Base-by-base conservation (phyloP, 352 stramenopile species). In the Phytophthora vignae region DNA sequence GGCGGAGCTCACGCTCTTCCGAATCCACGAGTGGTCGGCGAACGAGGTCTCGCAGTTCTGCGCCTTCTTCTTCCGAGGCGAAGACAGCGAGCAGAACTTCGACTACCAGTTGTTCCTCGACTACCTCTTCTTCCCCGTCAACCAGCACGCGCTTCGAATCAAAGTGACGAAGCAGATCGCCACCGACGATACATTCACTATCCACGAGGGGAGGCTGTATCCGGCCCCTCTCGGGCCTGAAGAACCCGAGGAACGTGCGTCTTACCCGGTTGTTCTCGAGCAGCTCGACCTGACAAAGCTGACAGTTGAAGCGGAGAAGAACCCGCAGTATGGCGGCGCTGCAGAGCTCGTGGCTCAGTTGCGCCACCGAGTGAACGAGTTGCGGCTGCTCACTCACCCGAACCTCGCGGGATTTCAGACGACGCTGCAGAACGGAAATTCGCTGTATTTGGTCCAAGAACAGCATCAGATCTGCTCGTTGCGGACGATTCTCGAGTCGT, bases 401-500 rank as follows among this genome's bases (percentile, higher is more conserved):
- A 90, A 92, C 38, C 64, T 90, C 19, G 63, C 77, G 4, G 52
- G 50, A 2, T 92, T 80, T 55, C 48, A 73, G 11, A 69, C 77
- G 2, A 83, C 82, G 5, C n/a, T 88, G 2, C 69, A 84, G 40
- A 60, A 61, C 21, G 55, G 73, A 19, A 59, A 42, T 14, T 77
- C 77, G 10, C 52, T 90, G 12, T 84, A 74, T 40, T 29, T 92
- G 17, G 59, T 90, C 0, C 62, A 89, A 42, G 64, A 78, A 4
- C 42, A 64, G 1, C 65, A 76, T 19, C 74, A 85, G 42, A 82
- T 73, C 52, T 92, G 85, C 54, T 77, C 77, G n/a, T 55, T 92
- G 3, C 61, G 69, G 17, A 91, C 85, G 22, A 89, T 92, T 31
- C 69, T 94, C 2, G 76, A 81, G 55, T 88, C 83, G 9, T 94